Percentiles rank a stretch among this genome's conserved stretches.
These are phyloP conservation scores for Exophiala dermatitidis DNA, from an alignment of 2,329 filamentous ascomycete species.

Conservation along the genomic window DNA sequence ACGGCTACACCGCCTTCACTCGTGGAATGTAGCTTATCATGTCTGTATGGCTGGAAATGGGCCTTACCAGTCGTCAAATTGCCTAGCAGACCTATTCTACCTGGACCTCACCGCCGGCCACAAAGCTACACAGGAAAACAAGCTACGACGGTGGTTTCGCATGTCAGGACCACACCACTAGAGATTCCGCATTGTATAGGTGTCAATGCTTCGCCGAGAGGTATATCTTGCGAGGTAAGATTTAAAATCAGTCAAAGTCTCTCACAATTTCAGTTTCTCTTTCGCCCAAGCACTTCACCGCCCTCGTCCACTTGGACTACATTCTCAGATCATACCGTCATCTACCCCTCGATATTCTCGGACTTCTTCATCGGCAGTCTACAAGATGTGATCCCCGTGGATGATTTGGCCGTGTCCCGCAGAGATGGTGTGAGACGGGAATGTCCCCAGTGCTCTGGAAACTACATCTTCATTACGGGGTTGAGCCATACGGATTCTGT, in stretches of 20 bases:
- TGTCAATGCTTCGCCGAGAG: neutral
- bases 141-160: neutral
- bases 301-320: neutral
- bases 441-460: neutral
- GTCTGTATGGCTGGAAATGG: neutral
- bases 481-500: neutral
- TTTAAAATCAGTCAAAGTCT: slow-evolving; percentile 19
- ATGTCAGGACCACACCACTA: slow-evolving; percentile 5
- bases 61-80: neutral
- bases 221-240: neutral
- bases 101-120: slow-evolving; percentile 1
- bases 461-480: neutral
- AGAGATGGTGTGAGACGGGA: neutral
- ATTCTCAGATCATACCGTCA: neutral
- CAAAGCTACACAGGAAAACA: slow-evolving; percentile 15
- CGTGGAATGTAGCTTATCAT: neutral
- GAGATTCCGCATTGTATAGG: neutral
- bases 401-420: neutral
- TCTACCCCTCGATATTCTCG: neutral
- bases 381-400: neutral
- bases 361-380: neutral
- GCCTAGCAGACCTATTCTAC: neutral
- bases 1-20: slow-evolving; percentile 14
- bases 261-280: slow-evolving; percentile 7
- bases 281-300: slow-evolving; percentile 1